phyloP scores from a whole-genome alignment of 805 yeast species.

The Pichia thaimueangensis region DNA sequence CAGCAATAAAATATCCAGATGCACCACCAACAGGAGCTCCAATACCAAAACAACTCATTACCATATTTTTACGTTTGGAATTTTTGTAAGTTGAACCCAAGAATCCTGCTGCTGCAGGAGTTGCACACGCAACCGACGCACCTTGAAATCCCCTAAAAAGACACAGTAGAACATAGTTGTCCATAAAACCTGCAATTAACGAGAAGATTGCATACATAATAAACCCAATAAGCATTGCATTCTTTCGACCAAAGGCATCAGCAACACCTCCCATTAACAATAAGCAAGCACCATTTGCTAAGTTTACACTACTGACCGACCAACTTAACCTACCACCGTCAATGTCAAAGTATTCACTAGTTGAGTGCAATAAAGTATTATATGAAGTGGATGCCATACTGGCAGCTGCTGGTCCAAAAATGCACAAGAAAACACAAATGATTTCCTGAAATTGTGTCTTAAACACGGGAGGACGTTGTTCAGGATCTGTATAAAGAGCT shows the following conservation, averaged over 20 bases:
- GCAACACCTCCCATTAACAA: slow-evolving; percentile 42
- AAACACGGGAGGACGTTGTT: slow-evolving; percentile 34
- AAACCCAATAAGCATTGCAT: slow-evolving; percentile 32
- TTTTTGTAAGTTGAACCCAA: slow-evolving; percentile 36
- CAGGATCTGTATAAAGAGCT: slow-evolving; percentile 17
- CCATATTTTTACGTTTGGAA: slow-evolving; percentile 36
- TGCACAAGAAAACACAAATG: slow-evolving; percentile 27
- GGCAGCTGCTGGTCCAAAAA: slow-evolving; percentile 38
- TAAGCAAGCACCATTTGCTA: slow-evolving; percentile 39
- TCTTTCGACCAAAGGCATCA: slow-evolving; percentile 41
- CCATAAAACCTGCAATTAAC: slow-evolving; percentile 34
- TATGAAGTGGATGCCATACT: slow-evolving; percentile 32
- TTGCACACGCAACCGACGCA: slow-evolving; percentile 36
- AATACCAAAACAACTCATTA: slow-evolving; percentile 36
- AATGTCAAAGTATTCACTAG: slow-evolving; percentile 31
- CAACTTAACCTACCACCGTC: slow-evolving; percentile 39
- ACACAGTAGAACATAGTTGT: slow-evolving; percentile 32
- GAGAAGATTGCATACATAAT: slow-evolving; percentile 28
- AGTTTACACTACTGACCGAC: slow-evolving; percentile 35
- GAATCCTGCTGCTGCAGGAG: slow-evolving; percentile 44
- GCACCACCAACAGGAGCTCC: slow-evolving; percentile 47
- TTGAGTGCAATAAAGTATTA: slow-evolving; percentile 32
- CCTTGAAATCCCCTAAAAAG: slow-evolving; percentile 42
- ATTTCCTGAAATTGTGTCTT: slow-evolving; percentile 29
- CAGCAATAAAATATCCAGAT: slow-evolving; percentile 38